Percentiles rank a stretch among this genome's conserved stretches.
Conservation (phyloP, 2,329 filamentous ascomycete species). For the Dendrostoma leiphaemia region DNA sequence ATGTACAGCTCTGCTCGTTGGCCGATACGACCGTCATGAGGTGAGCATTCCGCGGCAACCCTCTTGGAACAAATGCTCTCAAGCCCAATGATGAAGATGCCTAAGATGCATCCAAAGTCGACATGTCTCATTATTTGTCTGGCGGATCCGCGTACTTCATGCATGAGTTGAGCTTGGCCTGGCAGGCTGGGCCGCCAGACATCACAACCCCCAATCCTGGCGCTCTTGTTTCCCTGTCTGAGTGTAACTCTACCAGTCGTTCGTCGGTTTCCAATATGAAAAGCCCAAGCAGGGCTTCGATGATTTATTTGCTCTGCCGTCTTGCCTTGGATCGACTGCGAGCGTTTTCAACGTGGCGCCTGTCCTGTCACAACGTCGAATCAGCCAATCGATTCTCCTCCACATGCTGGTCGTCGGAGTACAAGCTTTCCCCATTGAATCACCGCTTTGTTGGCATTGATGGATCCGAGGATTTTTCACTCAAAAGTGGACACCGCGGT, state of each 20-base stretch:
- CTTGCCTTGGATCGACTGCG: slow-evolving; percentile 19
- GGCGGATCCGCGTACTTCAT: slow-evolving; percentile 3
- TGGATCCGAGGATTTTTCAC: slow-evolving; percentile 17
- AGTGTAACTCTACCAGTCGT: slow-evolving; percentile 5
- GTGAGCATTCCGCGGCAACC: background rate
- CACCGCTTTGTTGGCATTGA: slow-evolving; percentile 26
- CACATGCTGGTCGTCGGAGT: slow-evolving; percentile 35
- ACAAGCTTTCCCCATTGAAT: slow-evolving; percentile 28
- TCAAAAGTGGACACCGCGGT: slow-evolving; percentile 18
- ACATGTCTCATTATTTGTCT: background rate
- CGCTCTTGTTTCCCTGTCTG: slow-evolving; percentile 1
- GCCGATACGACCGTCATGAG: background rate
- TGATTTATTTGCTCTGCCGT: slow-evolving; percentile 21
- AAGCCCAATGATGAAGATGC: no score
- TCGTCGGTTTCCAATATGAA: background rate
- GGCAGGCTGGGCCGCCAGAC: slow-evolving; percentile 13
- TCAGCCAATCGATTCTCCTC: slow-evolving; percentile 31
- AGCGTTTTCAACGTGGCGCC: slow-evolving; percentile 36
- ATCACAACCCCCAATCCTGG: slow-evolving; percentile 3
- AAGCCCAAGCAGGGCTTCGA: no score
- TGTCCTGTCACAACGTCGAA: slow-evolving; percentile 26
- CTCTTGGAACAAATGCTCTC: no score
- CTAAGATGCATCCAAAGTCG: no score
- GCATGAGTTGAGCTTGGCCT: background rate
- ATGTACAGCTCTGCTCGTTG: slow-evolving; percentile 3